Evolutionary conservation across 2,329 filamentous ascomycete genomes (phyloP).

Genomic region (Fusarium piperis): DNA sequence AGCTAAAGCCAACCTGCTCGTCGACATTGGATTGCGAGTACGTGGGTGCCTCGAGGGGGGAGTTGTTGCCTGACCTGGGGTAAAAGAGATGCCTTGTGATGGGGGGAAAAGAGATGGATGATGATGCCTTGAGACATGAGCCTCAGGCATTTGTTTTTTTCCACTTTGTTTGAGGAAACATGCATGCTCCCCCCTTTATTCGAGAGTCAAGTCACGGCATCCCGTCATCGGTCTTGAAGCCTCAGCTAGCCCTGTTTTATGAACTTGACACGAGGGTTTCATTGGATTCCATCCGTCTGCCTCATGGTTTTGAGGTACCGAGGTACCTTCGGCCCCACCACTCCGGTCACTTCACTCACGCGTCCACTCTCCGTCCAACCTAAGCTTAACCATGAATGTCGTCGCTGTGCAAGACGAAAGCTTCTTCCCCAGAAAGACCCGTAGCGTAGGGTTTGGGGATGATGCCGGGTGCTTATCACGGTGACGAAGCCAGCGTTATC

Average conservation of each 20-base stretch:
- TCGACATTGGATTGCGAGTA: not conserved
- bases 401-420: not conserved
- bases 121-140: not conserved
- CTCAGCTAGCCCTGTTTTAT: constrained; percentile 10
- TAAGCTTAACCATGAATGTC: not conserved
- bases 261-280: constrained; percentile 4
- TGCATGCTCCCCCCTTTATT: not conserved
- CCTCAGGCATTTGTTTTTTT: constrained; percentile 1
- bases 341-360: not conserved
- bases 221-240: constrained; percentile 5
- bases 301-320: constrained; percentile 3
- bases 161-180: not conserved
- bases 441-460: not conserved
- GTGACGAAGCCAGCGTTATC: not conserved
- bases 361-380: constrained; percentile 17
- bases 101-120: not conserved
- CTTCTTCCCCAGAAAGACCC: constrained; percentile 4
- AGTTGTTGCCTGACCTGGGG: constrained; percentile 27
- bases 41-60: constrained; percentile 11
- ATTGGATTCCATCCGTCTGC: not conserved
- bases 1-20: not conserved
- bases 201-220: constrained; percentile 5
- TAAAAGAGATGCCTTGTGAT: not conserved
- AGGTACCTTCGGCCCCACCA: constrained; percentile 28
- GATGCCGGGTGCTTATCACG: not conserved